A percentile compares a stretch with the other conserved stretches of the same genome.
Conservation (phyloP, 2,329 filamentous ascomycete genomes). For the Hymenoscyphus fraxineus region DNA sequence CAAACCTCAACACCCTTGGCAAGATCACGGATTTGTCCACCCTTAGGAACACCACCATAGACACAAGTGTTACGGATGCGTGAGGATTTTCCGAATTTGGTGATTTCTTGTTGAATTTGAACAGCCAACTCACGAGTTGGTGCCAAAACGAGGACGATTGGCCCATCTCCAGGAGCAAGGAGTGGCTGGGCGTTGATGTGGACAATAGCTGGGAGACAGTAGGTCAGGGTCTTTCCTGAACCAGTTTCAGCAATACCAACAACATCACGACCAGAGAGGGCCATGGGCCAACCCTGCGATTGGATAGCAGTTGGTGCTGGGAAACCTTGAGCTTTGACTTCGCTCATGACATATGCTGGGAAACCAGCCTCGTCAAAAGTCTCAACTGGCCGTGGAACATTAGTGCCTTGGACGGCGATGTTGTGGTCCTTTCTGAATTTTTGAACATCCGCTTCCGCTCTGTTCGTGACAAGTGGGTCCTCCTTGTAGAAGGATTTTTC, state of each 20-base stretch:
- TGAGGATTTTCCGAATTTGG: conserved; percentile 96
- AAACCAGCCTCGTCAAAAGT: conserved; percentile 98
- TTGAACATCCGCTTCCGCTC: conserved; percentile 75
- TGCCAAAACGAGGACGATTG: conserved; percentile 92
- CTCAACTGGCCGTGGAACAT: conserved; percentile 91
- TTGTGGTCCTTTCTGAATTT: conserved; percentile 82
- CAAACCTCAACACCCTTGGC: conserved; percentile 94
- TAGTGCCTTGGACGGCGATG: conserved; percentile 74
- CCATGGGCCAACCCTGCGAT: conserved; percentile 99
- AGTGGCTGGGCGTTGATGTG: conserved; percentile 99
- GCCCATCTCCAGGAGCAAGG: conserved; percentile 88
- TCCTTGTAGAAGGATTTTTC: conserved; percentile 99
- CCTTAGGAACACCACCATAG: conserved; percentile 98
- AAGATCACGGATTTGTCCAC: conserved; percentile 92
- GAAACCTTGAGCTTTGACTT: conserved; percentile 98
- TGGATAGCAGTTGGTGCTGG: conserved; percentile 91
- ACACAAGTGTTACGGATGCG: conserved; percentile 98
- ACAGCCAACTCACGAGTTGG: conserved; percentile 97
- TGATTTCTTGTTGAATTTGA: conserved; percentile 97
- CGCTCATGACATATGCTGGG: conserved; percentile 93
- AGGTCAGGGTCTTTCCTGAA: conserved; percentile 97
- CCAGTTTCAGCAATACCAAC: conserved; percentile 99
- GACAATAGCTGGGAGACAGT: conserved; percentile 95
- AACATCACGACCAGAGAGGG: conserved; percentile 93
- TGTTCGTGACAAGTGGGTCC: conserved; percentile 70